Conservation (phyloP, 2,329 filamentous ascomycete genomes). For the Alternaria conjuncta region DNA sequence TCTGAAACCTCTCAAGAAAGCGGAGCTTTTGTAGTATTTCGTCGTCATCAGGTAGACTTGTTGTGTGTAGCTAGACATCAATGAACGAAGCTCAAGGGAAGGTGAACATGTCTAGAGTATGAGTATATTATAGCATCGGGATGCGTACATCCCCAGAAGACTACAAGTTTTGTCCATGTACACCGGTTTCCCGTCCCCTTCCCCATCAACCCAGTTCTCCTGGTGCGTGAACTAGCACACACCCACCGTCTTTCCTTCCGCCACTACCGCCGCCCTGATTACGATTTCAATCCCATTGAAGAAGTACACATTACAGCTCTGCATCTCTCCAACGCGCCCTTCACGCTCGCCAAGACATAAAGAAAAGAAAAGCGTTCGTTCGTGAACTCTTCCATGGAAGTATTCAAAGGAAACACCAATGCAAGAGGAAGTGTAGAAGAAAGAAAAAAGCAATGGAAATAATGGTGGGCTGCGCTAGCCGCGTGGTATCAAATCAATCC, state of each 20-base stretch:
- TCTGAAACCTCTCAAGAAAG: background rate
- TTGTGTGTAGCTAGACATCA: background rate
- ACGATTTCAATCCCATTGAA: background rate
- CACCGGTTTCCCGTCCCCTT: background rate
- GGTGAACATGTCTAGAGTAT: background rate
- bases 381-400: background rate
- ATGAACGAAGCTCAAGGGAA: background rate
- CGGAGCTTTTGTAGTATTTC: background rate
- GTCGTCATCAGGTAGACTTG: background rate
- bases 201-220: background rate
- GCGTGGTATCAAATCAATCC: slow-evolving; percentile 14
- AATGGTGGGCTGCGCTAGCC: slow-evolving; percentile 13
- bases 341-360: background rate
- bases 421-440: slow-evolving; percentile 1
- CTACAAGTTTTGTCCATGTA: background rate
- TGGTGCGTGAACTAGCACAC: background rate
- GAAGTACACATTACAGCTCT: background rate
- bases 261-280: background rate
- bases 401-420: background rate
- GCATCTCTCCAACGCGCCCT: background rate
- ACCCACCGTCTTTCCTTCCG: background rate
- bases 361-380: background rate
- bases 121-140: background rate
- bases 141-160: background rate
- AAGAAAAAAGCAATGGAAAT: slow-evolving; percentile 2